Conservation (phyloP, 352 stramenopile genomes). For the Phytophthora ramorum region DNA sequence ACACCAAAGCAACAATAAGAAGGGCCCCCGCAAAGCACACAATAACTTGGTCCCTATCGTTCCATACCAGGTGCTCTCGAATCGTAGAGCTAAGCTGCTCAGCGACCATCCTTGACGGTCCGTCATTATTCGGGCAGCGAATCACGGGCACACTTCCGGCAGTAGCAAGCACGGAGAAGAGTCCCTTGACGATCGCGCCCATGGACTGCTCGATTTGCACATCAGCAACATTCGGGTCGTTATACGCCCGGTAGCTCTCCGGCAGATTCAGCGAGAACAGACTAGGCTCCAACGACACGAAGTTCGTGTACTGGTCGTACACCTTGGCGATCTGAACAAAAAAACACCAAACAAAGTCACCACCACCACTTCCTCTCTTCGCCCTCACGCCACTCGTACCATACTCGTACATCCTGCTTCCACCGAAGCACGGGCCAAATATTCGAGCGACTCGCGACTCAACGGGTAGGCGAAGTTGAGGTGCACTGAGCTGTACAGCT, state of each 20-base stretch:
- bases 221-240: conserved; percentile 86
- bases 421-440: conserved; percentile 83
- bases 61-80: conserved; percentile 71
- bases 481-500: conserved; percentile 94
- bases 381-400: conserved; percentile 33
- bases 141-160: conserved; percentile 95
- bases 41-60: neutral
- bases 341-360: conserved; percentile 5
- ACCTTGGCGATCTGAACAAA: conserved; percentile 92
- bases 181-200: conserved; percentile 65
- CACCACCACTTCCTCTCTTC: neutral
- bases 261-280: conserved; percentile 95
- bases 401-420: conserved; percentile 81
- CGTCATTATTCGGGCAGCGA: conserved; percentile 92
- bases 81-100: conserved; percentile 91
- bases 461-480: conserved; percentile 96
- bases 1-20: conserved; percentile 6
- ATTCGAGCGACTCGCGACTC: conserved; percentile 86
- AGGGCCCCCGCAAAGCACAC: neutral
- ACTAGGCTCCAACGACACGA: conserved; percentile 95
- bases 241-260: conserved; percentile 95
- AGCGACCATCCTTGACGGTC: conserved; percentile 96
- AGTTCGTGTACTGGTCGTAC: conserved; percentile 98
- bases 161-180: conserved; percentile 96
- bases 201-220: conserved; percentile 85